Percentiles rank a stretch among this genome's conserved stretches.
Evolutionary conservation across 1,139 yeast genomes (phyloP).

Genomic region (Hemisphaericaspora subhashii): DNA sequence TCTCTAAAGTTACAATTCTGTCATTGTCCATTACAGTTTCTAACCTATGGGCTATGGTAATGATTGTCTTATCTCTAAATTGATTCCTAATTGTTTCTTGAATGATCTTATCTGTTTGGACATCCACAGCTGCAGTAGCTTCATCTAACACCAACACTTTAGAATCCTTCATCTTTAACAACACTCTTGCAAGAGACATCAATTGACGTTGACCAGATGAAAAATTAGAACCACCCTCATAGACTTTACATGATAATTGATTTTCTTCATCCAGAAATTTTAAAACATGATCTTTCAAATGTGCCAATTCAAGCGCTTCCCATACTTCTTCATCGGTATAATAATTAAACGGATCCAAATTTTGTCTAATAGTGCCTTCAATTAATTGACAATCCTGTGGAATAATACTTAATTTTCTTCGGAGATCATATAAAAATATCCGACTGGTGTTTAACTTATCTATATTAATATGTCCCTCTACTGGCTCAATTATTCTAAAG

Average conservation of each 20-base stretch:
- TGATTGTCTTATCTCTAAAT: conserved; percentile 64
- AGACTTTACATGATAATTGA: conserved; percentile 44
- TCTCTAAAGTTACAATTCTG: conserved; percentile 64
- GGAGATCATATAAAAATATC: conserved; percentile 49
- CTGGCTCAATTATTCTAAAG: conserved; percentile 34
- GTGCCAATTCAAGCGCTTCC: conserved; percentile 54
- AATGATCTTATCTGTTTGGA: conserved; percentile 71
- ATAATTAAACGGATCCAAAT: conserved; percentile 58
- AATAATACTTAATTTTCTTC: conserved; percentile 59
- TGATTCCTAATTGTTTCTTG: conserved; percentile 71
- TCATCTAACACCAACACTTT: conserved; percentile 72
- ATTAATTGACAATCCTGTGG: conserved; percentile 73
- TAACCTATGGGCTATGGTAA: conserved; percentile 81
- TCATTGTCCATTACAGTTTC: conserved; percentile 84
- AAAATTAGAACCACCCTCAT: conserved; percentile 72
- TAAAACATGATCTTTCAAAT: conserved; percentile 46
- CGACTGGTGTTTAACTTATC: conserved; percentile 50
- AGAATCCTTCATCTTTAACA: conserved; percentile 54
- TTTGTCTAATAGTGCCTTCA: conserved; percentile 60
- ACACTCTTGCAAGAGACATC: conserved; percentile 72
- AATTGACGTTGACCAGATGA: conserved; percentile 81
- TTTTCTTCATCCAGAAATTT: conserved; percentile 24
- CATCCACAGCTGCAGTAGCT: conserved; percentile 85
- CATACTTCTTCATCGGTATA: conserved; percentile 55
- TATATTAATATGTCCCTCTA: conserved; percentile 31